Evolutionary conservation across 73 alveolate species (phyloP).

Genomic region (Breviolum minutum): DNA sequence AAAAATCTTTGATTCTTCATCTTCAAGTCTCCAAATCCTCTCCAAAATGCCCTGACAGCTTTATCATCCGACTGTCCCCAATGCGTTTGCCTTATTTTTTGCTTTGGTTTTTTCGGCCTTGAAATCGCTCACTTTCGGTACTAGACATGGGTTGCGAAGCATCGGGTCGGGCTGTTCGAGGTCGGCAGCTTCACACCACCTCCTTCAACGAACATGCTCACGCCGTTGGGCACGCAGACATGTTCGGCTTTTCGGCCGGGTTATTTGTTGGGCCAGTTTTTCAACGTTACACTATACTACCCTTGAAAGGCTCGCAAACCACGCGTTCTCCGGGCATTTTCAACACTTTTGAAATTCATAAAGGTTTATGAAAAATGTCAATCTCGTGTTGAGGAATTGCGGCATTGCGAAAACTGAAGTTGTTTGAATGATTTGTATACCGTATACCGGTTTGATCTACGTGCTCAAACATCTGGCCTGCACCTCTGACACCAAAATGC

Average conservation of each 20-base stretch:
- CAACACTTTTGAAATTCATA: not conserved
- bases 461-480: not conserved
- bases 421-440: no score
- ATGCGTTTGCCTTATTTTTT: not conserved
- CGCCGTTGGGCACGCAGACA: constrained; percentile 45
- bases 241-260: not conserved
- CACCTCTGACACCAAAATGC: not conserved
- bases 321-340: not conserved
- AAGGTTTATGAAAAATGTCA: not conserved
- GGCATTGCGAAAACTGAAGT: no score
- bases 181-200: no score
- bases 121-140: constrained; percentile 28
- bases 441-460: no score
- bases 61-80: not conserved
- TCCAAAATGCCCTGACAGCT: not conserved
- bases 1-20: not conserved
- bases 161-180: no score
- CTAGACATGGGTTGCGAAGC: constrained; percentile 35
- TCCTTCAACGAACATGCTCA: not conserved
- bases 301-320: not conserved
- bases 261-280: not conserved
- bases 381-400: no score
- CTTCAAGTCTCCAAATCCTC: not conserved
- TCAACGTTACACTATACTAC: not conserved
- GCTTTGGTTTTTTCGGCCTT: constrained; percentile 1